These are phyloP conservation scores for apple (Malus domestica) DNA, from an alignment of 306 rosid genomes.

Conservation along the genomic window ASM211411v1 NC_041791.1:35294501-35295000, in stretches of 20 bases:
- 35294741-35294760: background rate
- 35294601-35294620: background rate
- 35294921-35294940: constrained; percentile 85
- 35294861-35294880: constrained; percentile 97
- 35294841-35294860: constrained; percentile 23
- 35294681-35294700: too few species aligned
- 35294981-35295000: background rate
- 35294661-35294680: background rate
- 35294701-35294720: too few species aligned
- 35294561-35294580: background rate
- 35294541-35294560: background rate
- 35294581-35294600: background rate
- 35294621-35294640: background rate
- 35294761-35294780: background rate
- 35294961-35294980: too few species aligned
- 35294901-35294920: constrained; percentile 86
- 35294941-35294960: constrained; percentile 62
- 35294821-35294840: constrained; percentile 22
- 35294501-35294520: background rate
- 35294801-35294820: constrained; percentile 2
- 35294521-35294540: background rate
- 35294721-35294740: background rate
- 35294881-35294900: constrained; percentile 89
- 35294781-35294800: background rate
- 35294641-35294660: background rate